These are phyloP conservation scores for Leptomonas pyrrhocoris DNA, from an alignment of 208 protist species.

Conservation along the genomic window DNA sequence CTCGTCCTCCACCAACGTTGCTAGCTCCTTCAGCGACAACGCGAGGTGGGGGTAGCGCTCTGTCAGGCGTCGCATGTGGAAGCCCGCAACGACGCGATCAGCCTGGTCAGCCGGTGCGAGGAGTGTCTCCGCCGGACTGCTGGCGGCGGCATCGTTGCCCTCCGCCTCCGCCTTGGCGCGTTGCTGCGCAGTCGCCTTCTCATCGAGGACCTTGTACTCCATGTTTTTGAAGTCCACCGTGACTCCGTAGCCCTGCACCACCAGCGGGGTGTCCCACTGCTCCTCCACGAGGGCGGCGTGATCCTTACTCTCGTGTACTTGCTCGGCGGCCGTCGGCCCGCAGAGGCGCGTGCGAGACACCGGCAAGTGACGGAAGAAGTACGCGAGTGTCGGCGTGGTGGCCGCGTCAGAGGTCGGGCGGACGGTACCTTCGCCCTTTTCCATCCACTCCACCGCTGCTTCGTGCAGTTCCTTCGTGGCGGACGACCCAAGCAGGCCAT, in stretches of 20 bases:
- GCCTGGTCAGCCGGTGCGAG: background rate
- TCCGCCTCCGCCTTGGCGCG: conserved; percentile 16
- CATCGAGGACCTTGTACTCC: conserved; percentile 97
- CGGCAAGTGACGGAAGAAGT: conserved; percentile 72
- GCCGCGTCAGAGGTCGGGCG: background rate
- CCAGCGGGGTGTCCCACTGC: conserved; percentile 48
- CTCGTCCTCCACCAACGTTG: conserved; percentile 33
- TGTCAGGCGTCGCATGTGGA: conserved; percentile 40
- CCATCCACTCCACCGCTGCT: conserved; percentile 19
- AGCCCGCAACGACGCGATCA: conserved; percentile 38
- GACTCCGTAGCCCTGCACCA: conserved; percentile 94
- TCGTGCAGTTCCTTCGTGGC: conserved; percentile 39
- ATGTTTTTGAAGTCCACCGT: conserved; percentile 96
- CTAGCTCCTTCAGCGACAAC: conserved; percentile 44
- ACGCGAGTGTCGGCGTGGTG: conserved; percentile 7
- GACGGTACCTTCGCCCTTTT: background rate
- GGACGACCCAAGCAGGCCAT: conserved; percentile 60
- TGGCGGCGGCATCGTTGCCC: background rate
- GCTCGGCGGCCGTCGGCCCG: background rate
- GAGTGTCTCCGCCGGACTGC: background rate
- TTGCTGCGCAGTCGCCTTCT: conserved; percentile 43
- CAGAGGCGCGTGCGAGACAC: conserved; percentile 35
- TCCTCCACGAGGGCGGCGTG: background rate
- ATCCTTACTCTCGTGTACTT: background rate
- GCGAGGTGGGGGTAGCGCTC: conserved; percentile 43